Evolutionary conservation across 73 alveolate genomes (phyloP), one percentile per base, ranked within the genome.

Genomic region (Symbiodinium pilosum): DNA sequence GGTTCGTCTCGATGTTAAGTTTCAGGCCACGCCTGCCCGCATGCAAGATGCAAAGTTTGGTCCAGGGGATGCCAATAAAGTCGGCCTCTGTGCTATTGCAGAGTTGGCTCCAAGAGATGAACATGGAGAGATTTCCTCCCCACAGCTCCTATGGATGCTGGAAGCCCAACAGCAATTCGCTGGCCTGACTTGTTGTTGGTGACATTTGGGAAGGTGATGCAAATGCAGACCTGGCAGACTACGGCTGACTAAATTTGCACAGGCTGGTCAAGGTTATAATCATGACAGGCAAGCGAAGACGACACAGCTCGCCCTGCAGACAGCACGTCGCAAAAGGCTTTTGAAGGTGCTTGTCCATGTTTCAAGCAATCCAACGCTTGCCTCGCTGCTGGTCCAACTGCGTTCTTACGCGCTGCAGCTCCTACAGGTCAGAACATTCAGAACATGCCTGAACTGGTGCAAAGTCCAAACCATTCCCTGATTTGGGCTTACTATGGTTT

Each of bases 21-120:
- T 88, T 83, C 86, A 88, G 69, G 11, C 95, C 95, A 1, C 95
- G 95, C 95, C 95, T 88, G 39, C 59, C 59, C 59, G 14, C 21
- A 47, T 14, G 14, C 6, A 47, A 14, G 14, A 6, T 47, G 6
- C 59, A 6, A 47, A 6, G 59, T 6, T 9, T 34, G 59, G 3
- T 24, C 30, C 41, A 32, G 81, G 39, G 34, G 81, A 2, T 14
- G 30, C 20, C 81, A 28, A 4, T 8, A 38, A 32, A 32, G 12
- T 9, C 32, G 52, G 36, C 93, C 93, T 86, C 52, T 86, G 93
- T 4, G 93, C 93, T 47, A 86, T 71, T 36, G 83, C 93, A 34
- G 52, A 68, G 28, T 86, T 34, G 20, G 93, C 40, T 14, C 81
- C 81, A 18, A 71, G 83, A 20, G 93, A 86, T 47, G 83, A 44